These are phyloP conservation scores for Suillus subaureus DNA, from an alignment of 768 basidiomycete species.

Conservation along the genomic window DNA sequence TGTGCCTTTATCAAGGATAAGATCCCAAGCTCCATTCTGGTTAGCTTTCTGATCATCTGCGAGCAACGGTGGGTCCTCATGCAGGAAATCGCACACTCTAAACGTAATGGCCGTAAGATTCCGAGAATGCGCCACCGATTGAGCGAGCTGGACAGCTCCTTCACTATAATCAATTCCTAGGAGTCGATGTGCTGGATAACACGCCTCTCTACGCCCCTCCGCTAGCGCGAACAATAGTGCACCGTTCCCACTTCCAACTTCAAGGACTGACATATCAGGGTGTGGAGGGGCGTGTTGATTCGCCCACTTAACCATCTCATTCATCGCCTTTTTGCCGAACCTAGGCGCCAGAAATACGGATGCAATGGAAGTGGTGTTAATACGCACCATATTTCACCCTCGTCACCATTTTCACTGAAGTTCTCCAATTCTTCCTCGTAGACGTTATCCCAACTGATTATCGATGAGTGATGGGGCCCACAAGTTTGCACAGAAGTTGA, in stretches of 20 bases:
- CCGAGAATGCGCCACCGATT: constrained; percentile 52
- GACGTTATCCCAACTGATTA: constrained; percentile 72
- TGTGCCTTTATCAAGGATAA: constrained; percentile 86
- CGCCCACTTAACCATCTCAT: constrained; percentile 82
- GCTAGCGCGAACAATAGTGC: constrained; percentile 70
- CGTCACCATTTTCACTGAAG: constrained; percentile 78
- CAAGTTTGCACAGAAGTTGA: background rate
- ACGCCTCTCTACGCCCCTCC: constrained; percentile 45
- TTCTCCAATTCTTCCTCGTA: constrained; percentile 72
- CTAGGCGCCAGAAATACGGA: constrained; percentile 37
- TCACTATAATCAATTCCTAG: constrained; percentile 78
- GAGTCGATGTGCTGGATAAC: constrained; percentile 55
- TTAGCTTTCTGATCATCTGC: constrained; percentile 13
- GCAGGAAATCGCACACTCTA: constrained; percentile 64
- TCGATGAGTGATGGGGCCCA: constrained; percentile 3
- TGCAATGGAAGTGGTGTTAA: background rate
- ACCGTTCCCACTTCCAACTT: constrained; percentile 84
- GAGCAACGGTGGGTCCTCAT: constrained; percentile 46
- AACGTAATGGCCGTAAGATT: constrained; percentile 51
- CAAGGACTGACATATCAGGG: constrained; percentile 56
- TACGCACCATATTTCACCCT: constrained; percentile 81
- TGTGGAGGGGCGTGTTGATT: constrained; percentile 53
- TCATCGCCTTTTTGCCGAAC: constrained; percentile 77
- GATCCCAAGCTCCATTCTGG: constrained; percentile 55
- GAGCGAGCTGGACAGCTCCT: constrained; percentile 67